Evolutionary conservation across 257 asterid species (phyloP), one percentile per base, ranked within the genome.

Genomic region (Ilex aquifolium): DNA sequence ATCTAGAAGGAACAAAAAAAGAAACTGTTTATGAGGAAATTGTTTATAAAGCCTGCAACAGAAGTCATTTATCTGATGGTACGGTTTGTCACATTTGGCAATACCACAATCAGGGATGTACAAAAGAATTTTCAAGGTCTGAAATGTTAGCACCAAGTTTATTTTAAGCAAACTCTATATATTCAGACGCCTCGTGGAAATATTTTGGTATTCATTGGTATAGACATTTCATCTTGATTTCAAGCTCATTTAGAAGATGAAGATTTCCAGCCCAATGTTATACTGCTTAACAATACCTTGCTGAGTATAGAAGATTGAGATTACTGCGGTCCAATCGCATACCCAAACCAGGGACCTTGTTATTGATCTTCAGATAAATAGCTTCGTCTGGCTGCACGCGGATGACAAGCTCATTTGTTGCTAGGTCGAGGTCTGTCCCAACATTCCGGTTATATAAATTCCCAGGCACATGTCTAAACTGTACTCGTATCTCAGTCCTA

Each of bases 381-480:
- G 93, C 96, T 79, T 92, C 98, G 64, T 92, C 92, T 0, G 98
- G 98, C 72, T 92, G 98, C 49, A 92, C 95, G 31, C 99, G 93
- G 63, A 92, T 92, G n/a, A 92, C 98, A 11, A 92, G 95, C 85
- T 92, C 98, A 63, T 92, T 92, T 13, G 98, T 88, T 50, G 95
- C 95, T 71, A 67, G 86, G 75, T 88, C 98, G 15, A 89, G 89
- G 73, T 80, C 86, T 10, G 91, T 79, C 62, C 98, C 97, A 57
- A 87, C 63, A 71, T 65, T 86, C 21, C 72, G 69, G 36, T 83
- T 85, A 78, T 92, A 92, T 67, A 92, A 72, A 58, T 92, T 88
- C 17, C 98, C 98, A 6, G 98, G 98, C 48, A 92, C 98, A 46
- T 79, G 95, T 65, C 98, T 86, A 67, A 88, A 92, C 83, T 92